A percentile compares a stretch with the other conserved stretches of the same genome.
Conservation (phyloP, 805 yeast genomes). For the Metschnikowia cerradonensis region DNA sequence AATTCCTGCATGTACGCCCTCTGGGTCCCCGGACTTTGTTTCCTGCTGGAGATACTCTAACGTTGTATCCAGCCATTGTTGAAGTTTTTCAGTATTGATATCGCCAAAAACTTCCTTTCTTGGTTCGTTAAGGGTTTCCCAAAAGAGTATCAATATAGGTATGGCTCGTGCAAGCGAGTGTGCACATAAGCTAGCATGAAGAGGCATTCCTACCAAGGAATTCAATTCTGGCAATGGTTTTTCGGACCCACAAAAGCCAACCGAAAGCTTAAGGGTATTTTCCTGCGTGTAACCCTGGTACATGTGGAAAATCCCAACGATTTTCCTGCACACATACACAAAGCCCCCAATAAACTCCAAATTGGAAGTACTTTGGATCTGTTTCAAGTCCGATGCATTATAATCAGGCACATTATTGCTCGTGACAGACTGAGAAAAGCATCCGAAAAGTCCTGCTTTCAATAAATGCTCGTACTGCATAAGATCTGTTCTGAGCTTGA, state of each 20-base stretch:
- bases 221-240: background rate
- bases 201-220: background rate
- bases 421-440: background rate
- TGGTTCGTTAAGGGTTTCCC: background rate
- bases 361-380: background rate
- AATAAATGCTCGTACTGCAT: background rate
- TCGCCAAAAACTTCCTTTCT: background rate
- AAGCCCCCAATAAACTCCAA: background rate
- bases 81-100: background rate
- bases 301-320: background rate
- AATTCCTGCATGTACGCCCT: background rate
- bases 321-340: background rate
- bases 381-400: background rate
- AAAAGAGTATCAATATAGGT: background rate
- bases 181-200: background rate
- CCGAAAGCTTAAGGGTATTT: background rate
- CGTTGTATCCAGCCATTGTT: background rate
- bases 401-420: background rate
- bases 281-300: background rate
- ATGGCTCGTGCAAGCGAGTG: slow-evolving; percentile 4
- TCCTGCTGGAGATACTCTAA: background rate
- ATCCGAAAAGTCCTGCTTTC: background rate
- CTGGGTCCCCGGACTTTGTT: background rate
- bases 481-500: slow-evolving; percentile 9
- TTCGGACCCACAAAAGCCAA: background rate